Evolutionary conservation across 495 filamentous ascomycete species (phyloP).

Genomic region (Penicillium samsonianum): DNA sequence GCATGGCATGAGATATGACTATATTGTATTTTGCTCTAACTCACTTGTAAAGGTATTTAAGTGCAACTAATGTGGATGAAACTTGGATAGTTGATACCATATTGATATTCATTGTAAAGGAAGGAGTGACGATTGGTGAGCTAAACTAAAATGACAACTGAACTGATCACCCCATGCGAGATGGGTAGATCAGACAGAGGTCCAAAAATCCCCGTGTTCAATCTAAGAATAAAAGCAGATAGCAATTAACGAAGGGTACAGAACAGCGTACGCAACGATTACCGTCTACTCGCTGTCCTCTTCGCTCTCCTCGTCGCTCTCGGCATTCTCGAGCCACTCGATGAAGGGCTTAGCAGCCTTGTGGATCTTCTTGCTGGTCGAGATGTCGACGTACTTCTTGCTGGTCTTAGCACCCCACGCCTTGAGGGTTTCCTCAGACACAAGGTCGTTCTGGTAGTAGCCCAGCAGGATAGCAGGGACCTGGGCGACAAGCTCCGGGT

Average conservation of each 20-base stretch:
- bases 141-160: slow-evolving; percentile 21
- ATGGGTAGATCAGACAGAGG: not conserved
- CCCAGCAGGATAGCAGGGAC: slow-evolving; percentile 82
- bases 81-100: not conserved
- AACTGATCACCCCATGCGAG: slow-evolving; percentile 1
- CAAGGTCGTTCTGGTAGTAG: slow-evolving; percentile 85
- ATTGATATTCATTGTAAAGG: slow-evolving; percentile 18
- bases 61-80: not conserved
- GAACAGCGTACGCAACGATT: not conserved
- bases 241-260: not conserved
- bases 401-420: slow-evolving; percentile 92
- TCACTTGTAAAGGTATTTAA: not conserved
- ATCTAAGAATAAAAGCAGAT: not conserved
- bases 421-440: slow-evolving; percentile 83
- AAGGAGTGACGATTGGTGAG: slow-evolving; percentile 33
- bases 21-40: not conserved
- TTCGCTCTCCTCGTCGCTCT: slow-evolving; percentile 72
- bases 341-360: slow-evolving; percentile 93
- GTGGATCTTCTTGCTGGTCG: slow-evolving; percentile 91
- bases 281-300: slow-evolving; percentile 40
- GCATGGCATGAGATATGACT: not conserved
- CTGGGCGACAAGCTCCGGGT: slow-evolving; percentile 73
- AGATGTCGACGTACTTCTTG: slow-evolving; percentile 93
- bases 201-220: not conserved
- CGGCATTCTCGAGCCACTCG: slow-evolving; percentile 88